A percentile compares a stretch with the other conserved stretches of the same genome.
Conservation (phyloP, 257 asterid species). For the Solanum corneliomulleri region DNA sequence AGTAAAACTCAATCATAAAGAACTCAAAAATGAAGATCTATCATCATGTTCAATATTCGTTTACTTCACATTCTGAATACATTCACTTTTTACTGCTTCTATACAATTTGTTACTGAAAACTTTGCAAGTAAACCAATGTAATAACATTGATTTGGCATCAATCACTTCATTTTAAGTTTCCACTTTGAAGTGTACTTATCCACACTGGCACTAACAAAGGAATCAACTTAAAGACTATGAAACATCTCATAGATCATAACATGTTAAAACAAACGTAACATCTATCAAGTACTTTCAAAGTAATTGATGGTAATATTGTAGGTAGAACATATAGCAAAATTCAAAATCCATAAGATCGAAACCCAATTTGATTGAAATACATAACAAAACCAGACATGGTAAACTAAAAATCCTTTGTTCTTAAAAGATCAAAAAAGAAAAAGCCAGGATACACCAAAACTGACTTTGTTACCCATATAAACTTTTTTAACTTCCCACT, state of each 20-base stretch:
- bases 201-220: fast-evolving
- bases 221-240: neutral
- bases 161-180: neutral
- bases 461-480: neutral
- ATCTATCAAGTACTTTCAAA: neutral
- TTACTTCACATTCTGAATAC: too few relatives aligned
- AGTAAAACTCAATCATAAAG: too few relatives aligned
- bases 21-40: too few relatives aligned
- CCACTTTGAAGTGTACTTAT: too few relatives aligned
- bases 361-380: neutral
- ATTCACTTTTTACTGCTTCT: neutral
- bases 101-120: neutral
- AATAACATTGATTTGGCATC: neutral
- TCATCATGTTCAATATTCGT: too few relatives aligned
- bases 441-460: neutral
- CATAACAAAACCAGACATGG: neutral
- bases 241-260: neutral
- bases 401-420: neutral
- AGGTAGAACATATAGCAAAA: neutral
- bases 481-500: neutral
- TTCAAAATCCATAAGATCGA: neutral
- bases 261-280: neutral
- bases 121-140: neutral
- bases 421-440: neutral
- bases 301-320: neutral